Conservation (phyloP, 768 basidiomycete genomes). For the Serendipita sp. region DNA sequence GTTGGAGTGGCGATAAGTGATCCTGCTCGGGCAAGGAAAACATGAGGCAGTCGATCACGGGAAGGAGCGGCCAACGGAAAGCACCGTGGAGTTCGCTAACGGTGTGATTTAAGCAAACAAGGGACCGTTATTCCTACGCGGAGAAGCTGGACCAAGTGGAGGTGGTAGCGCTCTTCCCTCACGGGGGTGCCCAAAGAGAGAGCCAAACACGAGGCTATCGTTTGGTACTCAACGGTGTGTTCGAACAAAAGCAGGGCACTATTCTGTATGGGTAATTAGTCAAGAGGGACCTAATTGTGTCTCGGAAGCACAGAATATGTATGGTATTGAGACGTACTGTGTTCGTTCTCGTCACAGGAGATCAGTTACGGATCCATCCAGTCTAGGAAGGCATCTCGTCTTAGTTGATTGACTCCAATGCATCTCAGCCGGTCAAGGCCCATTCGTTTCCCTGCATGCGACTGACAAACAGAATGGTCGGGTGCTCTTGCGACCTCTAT, state of each 20-base stretch:
- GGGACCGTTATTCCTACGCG: not conserved
- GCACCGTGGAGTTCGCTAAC: not conserved
- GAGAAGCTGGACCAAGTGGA: not conserved
- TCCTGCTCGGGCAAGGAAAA: not conserved
- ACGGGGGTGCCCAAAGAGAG: not conserved
- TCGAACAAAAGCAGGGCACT: not conserved
- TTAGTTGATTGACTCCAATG: no score
- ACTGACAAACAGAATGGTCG: no score
- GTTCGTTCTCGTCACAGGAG: no score
- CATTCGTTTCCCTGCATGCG: no score
- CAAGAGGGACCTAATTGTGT: no score
- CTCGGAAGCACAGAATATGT: no score
- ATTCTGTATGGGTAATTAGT: no score
- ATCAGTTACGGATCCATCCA: no score
- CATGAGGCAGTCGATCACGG: constrained; percentile 5
- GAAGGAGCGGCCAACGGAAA: not conserved
- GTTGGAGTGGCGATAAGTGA: not conserved
- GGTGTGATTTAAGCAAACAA: not conserved
- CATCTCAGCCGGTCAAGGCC: no score
- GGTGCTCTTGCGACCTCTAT: no score
- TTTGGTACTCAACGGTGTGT: not conserved
- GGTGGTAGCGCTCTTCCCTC: not conserved
- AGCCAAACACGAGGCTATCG: not conserved
- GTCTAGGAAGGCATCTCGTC: no score
- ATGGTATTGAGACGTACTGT: no score